A percentile compares a stretch with the other conserved stretches of the same genome.
Evolutionary conservation across 306 rosid species (phyloP).

Genomic region (Vigna reflexopilosa): DNA sequence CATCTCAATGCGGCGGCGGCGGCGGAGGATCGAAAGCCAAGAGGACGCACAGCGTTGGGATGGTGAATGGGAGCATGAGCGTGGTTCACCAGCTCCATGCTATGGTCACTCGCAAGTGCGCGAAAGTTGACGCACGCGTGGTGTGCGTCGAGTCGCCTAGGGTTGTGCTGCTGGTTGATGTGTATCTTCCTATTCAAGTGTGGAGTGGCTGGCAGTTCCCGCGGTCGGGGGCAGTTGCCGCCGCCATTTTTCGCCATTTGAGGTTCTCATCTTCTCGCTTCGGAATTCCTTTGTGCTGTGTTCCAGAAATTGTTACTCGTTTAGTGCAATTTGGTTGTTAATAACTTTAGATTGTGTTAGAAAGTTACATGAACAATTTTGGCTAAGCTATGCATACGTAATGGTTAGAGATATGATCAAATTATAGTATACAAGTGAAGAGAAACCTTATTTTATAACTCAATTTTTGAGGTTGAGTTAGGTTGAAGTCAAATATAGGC

Average conservation of each 20-base stretch:
- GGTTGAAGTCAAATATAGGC: too few species aligned
- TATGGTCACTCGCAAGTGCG: constrained; percentile 62
- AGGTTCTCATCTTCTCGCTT: constrained; percentile 52
- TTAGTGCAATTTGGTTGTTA: not conserved
- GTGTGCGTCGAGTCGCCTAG: constrained; percentile 56
- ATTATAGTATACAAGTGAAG: too few species aligned
- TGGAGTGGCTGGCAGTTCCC: constrained; percentile 96
- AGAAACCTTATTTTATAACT: too few species aligned
- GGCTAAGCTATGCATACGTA: not conserved
- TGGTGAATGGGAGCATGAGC: constrained; percentile 83
- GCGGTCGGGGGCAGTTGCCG: constrained; percentile 60
- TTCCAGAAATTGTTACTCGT: not conserved
- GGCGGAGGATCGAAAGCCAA: constrained; percentile 28
- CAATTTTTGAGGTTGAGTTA: too few species aligned
- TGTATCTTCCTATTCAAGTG: constrained; percentile 60
- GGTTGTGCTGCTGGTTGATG: constrained; percentile 78
- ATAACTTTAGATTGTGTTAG: not conserved
- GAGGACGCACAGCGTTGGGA: constrained; percentile 65
- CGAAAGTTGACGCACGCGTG: constrained; percentile 61
- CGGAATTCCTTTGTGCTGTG: not conserved
- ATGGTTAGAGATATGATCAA: not conserved
- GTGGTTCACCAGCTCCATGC: constrained; percentile 84
- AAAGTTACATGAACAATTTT: not conserved
- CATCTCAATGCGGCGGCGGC: not conserved
- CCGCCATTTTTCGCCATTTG: constrained; percentile 75